phyloP scores from a whole-genome alignment of 208 protist species.

The Crithidia brevicula region DNA sequence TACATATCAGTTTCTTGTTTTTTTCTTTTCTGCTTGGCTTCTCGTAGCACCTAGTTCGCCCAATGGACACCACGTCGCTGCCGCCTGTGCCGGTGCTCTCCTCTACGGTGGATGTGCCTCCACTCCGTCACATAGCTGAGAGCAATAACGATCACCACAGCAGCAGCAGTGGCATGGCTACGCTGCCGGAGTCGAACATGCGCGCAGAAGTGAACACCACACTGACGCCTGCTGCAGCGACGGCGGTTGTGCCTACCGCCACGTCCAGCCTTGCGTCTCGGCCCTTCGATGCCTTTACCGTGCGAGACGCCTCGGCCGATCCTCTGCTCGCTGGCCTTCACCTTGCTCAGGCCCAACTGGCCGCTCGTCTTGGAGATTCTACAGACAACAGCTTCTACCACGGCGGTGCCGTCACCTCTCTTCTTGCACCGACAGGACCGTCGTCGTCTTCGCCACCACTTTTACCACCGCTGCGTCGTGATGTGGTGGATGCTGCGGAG shows the following conservation, averaged over 20 bases:
- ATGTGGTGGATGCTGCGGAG: constrained; percentile 13
- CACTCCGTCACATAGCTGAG: too few species aligned
- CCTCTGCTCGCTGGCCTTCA: constrained; percentile 13
- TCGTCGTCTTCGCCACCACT: too few species aligned
- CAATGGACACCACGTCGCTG: neutral
- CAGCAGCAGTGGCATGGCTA: neutral
- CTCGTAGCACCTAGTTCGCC: too few species aligned
- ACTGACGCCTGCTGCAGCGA: neutral
- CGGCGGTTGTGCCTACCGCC: neutral
- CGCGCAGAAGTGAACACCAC: too few species aligned
- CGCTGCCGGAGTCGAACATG: neutral
- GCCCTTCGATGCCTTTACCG: constrained; percentile 16
- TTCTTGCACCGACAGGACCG: neutral
- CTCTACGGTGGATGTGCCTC: neutral
- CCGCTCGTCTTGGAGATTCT: neutral
- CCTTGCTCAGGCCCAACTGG: constrained; percentile 17
- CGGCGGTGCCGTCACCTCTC: constrained; percentile 16
- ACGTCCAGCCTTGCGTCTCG: neutral
- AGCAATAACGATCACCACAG: too few species aligned
- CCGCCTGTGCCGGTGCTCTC: constrained; percentile 3
- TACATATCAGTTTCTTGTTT: neutral
- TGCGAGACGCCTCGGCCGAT: neutral
- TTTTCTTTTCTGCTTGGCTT: neutral
- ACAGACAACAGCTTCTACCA: constrained; percentile 7
- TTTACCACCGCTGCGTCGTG: constrained; percentile 8